These are phyloP conservation scores for Paramecium sonneborni DNA, from an alignment of 73 alveolate genomes.

Conservation along the genomic window DNA sequence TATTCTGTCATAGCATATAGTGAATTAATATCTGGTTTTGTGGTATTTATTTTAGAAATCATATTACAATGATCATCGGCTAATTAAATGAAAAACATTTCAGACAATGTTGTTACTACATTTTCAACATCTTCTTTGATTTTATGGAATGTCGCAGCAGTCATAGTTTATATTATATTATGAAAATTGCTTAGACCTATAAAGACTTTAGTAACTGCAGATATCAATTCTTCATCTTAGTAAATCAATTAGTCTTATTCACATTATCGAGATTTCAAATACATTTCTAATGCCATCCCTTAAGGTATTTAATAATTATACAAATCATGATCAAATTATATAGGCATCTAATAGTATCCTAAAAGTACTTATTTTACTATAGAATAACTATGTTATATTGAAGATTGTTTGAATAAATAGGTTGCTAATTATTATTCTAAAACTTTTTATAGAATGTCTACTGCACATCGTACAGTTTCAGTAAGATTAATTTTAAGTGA, in stretches of 20 bases:
- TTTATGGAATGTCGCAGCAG: constrained; percentile 14
- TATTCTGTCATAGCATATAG: not conserved
- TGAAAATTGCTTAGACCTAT: constrained; percentile 31
- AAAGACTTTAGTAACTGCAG: not conserved
- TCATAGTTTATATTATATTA: constrained; percentile 1
- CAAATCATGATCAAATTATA: constrained; percentile 14
- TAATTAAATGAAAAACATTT: not conserved
- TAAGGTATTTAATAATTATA: not conserved
- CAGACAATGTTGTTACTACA: constrained; percentile 30
- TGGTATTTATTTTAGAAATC: not conserved
- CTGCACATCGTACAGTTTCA: constrained; percentile 49
- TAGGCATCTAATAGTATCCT: not conserved
- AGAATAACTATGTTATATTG: constrained; percentile 40
- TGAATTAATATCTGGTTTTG: not conserved
- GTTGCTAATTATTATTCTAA: constrained; percentile 20
- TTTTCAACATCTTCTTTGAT: constrained; percentile 46
- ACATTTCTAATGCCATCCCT: not conserved
- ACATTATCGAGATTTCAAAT: not conserved
- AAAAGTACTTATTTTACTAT: not conserved
- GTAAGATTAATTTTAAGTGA: not conserved
- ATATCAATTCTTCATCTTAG: constrained; percentile 9
- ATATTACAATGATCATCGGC: constrained; percentile 49
- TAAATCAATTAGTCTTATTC: not conserved
- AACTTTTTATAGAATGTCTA: not conserved
- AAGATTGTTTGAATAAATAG: constrained; percentile 29